These are phyloP conservation scores for Phoenix dactylifera DNA, from an alignment of 176 grass and related monocot species.

Conservation along the genomic window DNA sequence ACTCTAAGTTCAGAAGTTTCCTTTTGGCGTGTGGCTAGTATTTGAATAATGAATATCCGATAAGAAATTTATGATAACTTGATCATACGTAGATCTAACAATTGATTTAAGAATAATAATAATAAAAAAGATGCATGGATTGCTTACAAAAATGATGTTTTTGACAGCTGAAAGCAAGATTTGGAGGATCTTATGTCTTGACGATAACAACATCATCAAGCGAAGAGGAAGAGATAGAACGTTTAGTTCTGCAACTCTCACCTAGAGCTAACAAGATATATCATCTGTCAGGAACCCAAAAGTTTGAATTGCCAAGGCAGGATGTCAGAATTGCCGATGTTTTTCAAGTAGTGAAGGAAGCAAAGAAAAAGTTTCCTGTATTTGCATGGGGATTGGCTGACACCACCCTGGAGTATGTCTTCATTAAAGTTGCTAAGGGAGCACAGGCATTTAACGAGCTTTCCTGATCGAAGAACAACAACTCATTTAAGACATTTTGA, in stretches of 20 bases:
- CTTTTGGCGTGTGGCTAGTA: too few species aligned
- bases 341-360: slow-evolving; percentile 24
- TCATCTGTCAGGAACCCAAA: slow-evolving; percentile 37
- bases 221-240: slow-evolving; percentile 22
- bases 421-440: slow-evolving; percentile 42
- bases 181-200: slow-evolving; percentile 33
- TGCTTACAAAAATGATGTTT: not conserved
- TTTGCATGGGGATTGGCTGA: slow-evolving; percentile 40
- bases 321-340: slow-evolving; percentile 33
- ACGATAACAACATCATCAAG: slow-evolving; percentile 30
- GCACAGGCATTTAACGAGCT: not conserved
- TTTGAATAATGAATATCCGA: too few species aligned
- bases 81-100: too few species aligned
- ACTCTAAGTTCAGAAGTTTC: too few species aligned
- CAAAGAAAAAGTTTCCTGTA: slow-evolving; percentile 20
- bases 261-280: slow-evolving; percentile 40
- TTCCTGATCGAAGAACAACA: too few species aligned
- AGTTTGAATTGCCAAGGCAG: slow-evolving; percentile 32
- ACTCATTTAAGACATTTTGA: too few species aligned
- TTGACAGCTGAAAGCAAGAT: slow-evolving; percentile 37
- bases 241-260: slow-evolving; percentile 21
- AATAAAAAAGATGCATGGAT: too few species aligned
- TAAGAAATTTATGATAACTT: too few species aligned
- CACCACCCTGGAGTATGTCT: slow-evolving; percentile 47
- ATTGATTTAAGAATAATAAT: too few species aligned